Evolutionary conservation across 352 stramenopile genomes (phyloP), one percentile per base, ranked within the genome.

Genomic region (Globisporangium paddicum): DNA sequence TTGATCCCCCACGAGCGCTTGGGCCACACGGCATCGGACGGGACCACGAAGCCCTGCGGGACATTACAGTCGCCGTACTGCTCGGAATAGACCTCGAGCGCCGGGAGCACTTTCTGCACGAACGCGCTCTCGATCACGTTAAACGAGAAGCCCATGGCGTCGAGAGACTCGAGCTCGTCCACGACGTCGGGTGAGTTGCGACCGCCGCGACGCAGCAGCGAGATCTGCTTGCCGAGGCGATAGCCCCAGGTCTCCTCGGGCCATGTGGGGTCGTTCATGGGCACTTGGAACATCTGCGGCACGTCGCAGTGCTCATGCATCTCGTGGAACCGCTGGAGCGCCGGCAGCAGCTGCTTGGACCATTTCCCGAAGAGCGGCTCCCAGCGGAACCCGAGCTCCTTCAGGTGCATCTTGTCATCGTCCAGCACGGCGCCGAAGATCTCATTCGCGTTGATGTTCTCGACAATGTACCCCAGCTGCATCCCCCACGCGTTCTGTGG

Each of bases 21-120:
- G 13, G 89, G 86, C 88, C 89, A 98, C 16, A 77, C 64, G 8
- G 71, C 64, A 34, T 81, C 73, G 30, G 74, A 77, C 23, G 90
- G 88, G 1, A 98, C 85, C 23, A 91, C 83, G 64, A 96, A 98
- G n/a, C 83, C 80, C 67, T 95, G 79, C 19, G 90, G 87, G 2
- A 98, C 89, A 50, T 94, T 75, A 28, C 92, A 79, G 65, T 98
- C 79, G 13, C 89, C 89, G 55, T 93, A 87, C 14, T 90, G 73
- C 58, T 87, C 60, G 38, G 89, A 85, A 65, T 97, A 98, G 18
- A 72, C 68, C 25, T 90, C 69, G 23, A 98, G 66, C 2, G 89
- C 90, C n/a, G 82, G 74, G 21, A 83, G 62, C 14, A 87, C 72
- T 21, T 78, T 75, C 19, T 81, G 62, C 9, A 77, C 68, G 50